phyloP scores from a whole-genome alignment of 371 early-diverging fungal genomes.

The Mucor racemosus region DNA sequence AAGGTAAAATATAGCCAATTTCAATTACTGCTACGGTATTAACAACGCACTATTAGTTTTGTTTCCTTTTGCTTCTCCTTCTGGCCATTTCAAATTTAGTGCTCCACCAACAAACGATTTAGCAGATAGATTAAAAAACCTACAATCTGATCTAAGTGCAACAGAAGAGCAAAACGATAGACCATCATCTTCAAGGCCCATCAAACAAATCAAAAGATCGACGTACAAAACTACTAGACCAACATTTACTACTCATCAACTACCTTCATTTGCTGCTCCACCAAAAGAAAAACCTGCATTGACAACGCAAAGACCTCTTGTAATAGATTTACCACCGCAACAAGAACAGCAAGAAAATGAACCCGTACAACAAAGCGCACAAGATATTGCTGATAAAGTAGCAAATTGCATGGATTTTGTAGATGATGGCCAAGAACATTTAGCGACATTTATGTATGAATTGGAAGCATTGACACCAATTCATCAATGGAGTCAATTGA shows the following conservation, averaged over 20 bases:
- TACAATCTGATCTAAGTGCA: background rate
- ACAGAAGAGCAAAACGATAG: background rate
- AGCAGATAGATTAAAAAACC: background rate
- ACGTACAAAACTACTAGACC: background rate
- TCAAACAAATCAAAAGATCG: background rate
- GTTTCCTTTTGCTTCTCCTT: background rate
- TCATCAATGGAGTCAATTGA: constrained; percentile 39
- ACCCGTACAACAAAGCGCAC: background rate
- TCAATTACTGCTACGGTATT: background rate
- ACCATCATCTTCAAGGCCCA: constrained; percentile 5
- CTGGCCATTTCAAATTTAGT: background rate
- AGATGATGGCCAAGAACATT: background rate
- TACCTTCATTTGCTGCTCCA: constrained; percentile 7
- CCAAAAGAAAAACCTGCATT: background rate
- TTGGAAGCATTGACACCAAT: background rate
- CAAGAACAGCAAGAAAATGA: background rate
- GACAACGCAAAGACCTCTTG: background rate
- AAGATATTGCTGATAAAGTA: background rate
- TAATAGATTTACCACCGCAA: background rate
- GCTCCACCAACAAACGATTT: background rate
- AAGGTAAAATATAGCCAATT: background rate
- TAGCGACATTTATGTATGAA: background rate
- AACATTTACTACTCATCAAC: background rate
- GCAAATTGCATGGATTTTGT: background rate
- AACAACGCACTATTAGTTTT: background rate